These are phyloP conservation scores for Ogataea nonfermentans DNA, from an alignment of 805 yeast species.

Conservation along the genomic window DNA sequence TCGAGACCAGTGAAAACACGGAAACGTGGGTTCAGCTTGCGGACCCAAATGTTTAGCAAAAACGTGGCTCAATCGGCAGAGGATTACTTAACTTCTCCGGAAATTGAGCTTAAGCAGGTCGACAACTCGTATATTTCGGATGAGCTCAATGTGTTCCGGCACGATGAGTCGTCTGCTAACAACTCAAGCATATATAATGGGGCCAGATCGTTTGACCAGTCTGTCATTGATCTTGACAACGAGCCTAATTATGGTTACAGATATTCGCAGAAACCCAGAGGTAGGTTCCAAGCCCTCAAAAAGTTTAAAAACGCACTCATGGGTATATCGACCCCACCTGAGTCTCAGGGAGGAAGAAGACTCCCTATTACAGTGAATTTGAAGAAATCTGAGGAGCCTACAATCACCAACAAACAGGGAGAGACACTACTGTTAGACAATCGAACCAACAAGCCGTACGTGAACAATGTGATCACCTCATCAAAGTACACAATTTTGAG, in stretches of 20 bases:
- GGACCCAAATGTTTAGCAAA: slow-evolving; percentile 63
- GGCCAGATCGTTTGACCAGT: slow-evolving; percentile 17
- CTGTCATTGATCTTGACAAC: slow-evolving; percentile 28
- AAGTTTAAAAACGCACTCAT: slow-evolving; percentile 33
- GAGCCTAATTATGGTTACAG: slow-evolving; percentile 16
- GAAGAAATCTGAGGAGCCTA: slow-evolving; percentile 29
- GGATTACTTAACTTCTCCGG: slow-evolving; percentile 18
- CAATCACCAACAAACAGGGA: slow-evolving; percentile 31
- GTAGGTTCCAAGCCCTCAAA: slow-evolving; percentile 8
- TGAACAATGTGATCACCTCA: slow-evolving; percentile 72
- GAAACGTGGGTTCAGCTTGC: slow-evolving; percentile 62
- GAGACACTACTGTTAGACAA: slow-evolving; percentile 58
- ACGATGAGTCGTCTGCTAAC: slow-evolving; percentile 9
- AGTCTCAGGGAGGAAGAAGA: slow-evolving; percentile 66
- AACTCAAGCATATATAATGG: not conserved
- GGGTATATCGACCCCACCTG: slow-evolving; percentile 47
- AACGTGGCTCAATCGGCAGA: slow-evolving; percentile 29
- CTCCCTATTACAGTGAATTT: slow-evolving; percentile 62
- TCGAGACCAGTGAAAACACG: slow-evolving; percentile 38
- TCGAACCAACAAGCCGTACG: slow-evolving; percentile 59
- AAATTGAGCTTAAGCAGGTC: slow-evolving; percentile 35
- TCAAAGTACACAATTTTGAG: slow-evolving; percentile 79
- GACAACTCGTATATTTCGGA: slow-evolving; percentile 31
- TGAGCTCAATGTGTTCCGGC: slow-evolving; percentile 23
- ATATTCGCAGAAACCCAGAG: slow-evolving; percentile 3